Percentiles rank a stretch among this genome's conserved stretches.
Conservation (phyloP, 768 basidiomycete species). For the Lyophyllum semitale region DNA sequence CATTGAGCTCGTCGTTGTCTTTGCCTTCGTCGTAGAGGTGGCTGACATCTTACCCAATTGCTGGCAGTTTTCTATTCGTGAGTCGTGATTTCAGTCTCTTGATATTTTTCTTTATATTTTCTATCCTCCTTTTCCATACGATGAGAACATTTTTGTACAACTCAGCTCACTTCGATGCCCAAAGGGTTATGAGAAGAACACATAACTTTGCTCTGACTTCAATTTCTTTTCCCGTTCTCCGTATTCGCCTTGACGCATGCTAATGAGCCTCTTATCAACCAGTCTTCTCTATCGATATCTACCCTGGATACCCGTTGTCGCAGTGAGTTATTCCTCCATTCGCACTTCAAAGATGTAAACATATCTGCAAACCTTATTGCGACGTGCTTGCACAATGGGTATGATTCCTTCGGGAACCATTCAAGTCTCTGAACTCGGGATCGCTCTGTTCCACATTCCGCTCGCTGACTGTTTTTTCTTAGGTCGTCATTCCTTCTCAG, state of each 20-base stretch:
- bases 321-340: conserved; percentile 28
- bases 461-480: not conserved
- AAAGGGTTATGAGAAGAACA: conserved; percentile 54
- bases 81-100: not conserved
- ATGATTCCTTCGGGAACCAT: conserved; percentile 73
- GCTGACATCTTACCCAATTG: too few relatives aligned
- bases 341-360: conserved; percentile 41
- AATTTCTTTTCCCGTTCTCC: not conserved
- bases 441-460: not conserved
- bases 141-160: conserved; percentile 27
- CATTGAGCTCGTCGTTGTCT: not conserved
- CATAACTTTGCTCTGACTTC: conserved; percentile 42
- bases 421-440: conserved; percentile 72
- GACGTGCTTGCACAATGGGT: conserved; percentile 67
- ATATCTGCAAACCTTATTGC: conserved; percentile 40
- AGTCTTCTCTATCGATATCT: not conserved
- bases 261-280: not conserved
- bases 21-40: not conserved
- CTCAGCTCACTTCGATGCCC: conserved; percentile 71
- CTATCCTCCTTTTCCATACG: not conserved
- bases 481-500: not conserved
- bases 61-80: too few relatives aligned
- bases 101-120: not conserved
- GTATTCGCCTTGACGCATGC: not conserved
- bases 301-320: not conserved